Base-by-base conservation (phyloP, 78 protist genomes). In the Capsaspora owczarzaki region DNA sequence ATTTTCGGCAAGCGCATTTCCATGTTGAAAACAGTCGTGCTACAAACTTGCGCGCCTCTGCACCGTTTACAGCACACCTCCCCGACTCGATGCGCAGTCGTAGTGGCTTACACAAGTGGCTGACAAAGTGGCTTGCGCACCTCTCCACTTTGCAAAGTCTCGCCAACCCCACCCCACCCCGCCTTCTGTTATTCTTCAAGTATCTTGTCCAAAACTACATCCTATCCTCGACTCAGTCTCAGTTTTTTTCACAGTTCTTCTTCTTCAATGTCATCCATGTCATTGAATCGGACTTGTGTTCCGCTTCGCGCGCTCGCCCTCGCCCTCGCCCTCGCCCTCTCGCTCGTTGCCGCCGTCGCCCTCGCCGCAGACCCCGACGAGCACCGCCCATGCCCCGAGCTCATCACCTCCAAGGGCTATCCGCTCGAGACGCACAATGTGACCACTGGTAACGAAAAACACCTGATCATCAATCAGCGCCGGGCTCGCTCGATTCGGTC, bases 371-470 rank as follows among this genome's bases (percentile, higher is more conserved):
- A 35, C 72, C 72, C 72, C 41, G 41, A 63, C 72, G 41, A 33
- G 43, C 33, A 35, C 43, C 72, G 43, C 72, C 8, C 4, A 8
- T 63, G 72, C 72, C 19, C 14, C 20, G 42, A 63, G 20, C 46
- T 79, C 8, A 72, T 82, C 20, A 33, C 22, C 4, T 25, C n/a
- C 23, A n/a, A 41, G n/a, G 93, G 93, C 0, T 89, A 79, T 69
- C 88, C 85, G 4, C 43, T 76, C 47, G 90, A 85, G 72, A 29
- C 47, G 38, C 84, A 86, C 79, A 61, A 8, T 14, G 89, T 86
- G 19, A 44, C 38, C 38, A 88, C 91, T 27, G 82, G 70, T n/a
- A 33, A 33, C 37, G 61, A 16, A 10, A 20, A 49, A 20, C 56
- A 20, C n/a, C 56, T 49, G 56, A 16, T 10, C 56, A 16, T 49